These are phyloP conservation scores for grape (Vitis vinifera) DNA, from an alignment of 164 flowering plant genomes.

Conservation along the genomic window ASM3070453v1 NC_081819.1:18102001-18102500, in stretches of 20 bases:
- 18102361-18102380: no score
- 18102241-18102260: constrained; percentile 28
- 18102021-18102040: constrained; percentile 46
- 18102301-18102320: no score
- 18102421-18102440: no score
- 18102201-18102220: constrained; percentile 73
- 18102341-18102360: no score
- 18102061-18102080: constrained; percentile 71
- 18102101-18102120: neutral
- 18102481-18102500: no score
- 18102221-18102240: constrained; percentile 39
- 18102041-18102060: constrained; percentile 47
- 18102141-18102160: neutral
- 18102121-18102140: neutral
- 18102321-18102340: no score
- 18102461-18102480: no score
- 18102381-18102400: no score
- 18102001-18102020: constrained; percentile 47
- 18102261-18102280: constrained; percentile 1
- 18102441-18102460: no score
- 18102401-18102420: no score
- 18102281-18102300: no score
- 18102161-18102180: neutral
- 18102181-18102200: neutral
- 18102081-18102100: constrained; percentile 64